Evolutionary conservation across 23 red algal species (phyloP), one percentile per base, ranked within the genome.

Genomic region (Agarophyton chilense): DNA sequence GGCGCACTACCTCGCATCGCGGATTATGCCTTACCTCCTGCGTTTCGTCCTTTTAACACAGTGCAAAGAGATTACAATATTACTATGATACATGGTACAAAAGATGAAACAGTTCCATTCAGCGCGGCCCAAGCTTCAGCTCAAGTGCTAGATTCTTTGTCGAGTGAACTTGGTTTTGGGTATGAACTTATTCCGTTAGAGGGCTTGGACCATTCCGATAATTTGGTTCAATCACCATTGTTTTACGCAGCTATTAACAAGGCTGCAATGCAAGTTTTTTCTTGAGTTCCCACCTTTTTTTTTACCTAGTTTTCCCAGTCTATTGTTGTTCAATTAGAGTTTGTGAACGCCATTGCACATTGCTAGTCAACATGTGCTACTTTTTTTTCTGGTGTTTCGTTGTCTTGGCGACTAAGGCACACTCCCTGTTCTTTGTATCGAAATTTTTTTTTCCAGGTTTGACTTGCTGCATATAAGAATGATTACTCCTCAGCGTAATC

Each of bases 71-170:
- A 18, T 74, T 74, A 74, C 17, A 74, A 74, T 14, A 74, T 74
- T 29, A 74, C 68, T 17, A 43, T 74, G 40, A 74, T 74, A 24
- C 68, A 74, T 74, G 68, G 68, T 7, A 74, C 68, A 2, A 21
- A 24, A 14, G 68, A 74, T 47, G 68, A 74, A 74, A 49, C 41
- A 9, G 41, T 74, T 47, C 68, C 68, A 49, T 43, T 74, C 21
- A 74, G 38, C 43, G 38, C 68, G 12, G 68, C 40, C 3, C 38
- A 46, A 26, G 68, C 68, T 46, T 46, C 68, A 46, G 68, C 68
- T 1, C 68, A 74, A 29, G 24, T 74, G 1, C 43, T 74, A 4
- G 18, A 47, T 7, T 39, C 68, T 29, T 26, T 74, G 19, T 74
- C 68, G 1, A 5, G 21, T 25, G 16, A 22, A 25, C 68, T 74